Conservation (phyloP, 345 rosid genomes). For the Erodium maritimum region DNA sequence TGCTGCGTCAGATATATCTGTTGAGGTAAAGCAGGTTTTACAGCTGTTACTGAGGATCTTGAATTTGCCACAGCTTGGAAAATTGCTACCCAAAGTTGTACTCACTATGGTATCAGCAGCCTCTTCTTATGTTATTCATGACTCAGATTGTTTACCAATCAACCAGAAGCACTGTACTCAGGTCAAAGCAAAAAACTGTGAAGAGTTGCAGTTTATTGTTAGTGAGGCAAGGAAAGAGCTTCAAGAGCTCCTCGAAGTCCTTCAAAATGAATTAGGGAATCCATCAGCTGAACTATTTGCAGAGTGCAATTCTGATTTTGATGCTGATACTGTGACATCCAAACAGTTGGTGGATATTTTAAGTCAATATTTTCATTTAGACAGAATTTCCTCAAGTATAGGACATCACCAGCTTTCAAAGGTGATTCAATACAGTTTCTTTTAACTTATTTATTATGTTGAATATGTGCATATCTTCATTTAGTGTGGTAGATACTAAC, state of each 20-base stretch:
- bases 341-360: constrained; percentile 61
- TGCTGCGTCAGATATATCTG: constrained; percentile 43
- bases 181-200: constrained; percentile 29
- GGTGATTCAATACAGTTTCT: constrained; percentile 26
- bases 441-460: too few relatives aligned
- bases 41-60: constrained; percentile 49
- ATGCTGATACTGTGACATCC: constrained; percentile 41
- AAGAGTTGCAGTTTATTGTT: constrained; percentile 30
- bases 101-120: constrained; percentile 38
- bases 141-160: constrained; percentile 22
- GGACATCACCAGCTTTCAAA: constrained; percentile 41
- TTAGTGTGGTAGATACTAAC: background rate
- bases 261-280: constrained; percentile 32
- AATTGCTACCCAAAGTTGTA: constrained; percentile 39
- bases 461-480: too few relatives aligned
- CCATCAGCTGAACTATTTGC: constrained; percentile 24
- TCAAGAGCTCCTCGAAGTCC: constrained; percentile 33
- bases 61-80: constrained; percentile 35
- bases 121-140: constrained; percentile 39
- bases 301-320: constrained; percentile 37
- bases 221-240: constrained; percentile 46
- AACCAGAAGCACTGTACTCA: constrained; percentile 29
- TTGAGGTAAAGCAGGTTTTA: constrained; percentile 65
- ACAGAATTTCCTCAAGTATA: constrained; percentile 20
- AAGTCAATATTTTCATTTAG: constrained; percentile 32